Evolutionary conservation across 2,329 filamentous ascomycete species (phyloP).

Genomic region (Leptographium galeiforme): DNA sequence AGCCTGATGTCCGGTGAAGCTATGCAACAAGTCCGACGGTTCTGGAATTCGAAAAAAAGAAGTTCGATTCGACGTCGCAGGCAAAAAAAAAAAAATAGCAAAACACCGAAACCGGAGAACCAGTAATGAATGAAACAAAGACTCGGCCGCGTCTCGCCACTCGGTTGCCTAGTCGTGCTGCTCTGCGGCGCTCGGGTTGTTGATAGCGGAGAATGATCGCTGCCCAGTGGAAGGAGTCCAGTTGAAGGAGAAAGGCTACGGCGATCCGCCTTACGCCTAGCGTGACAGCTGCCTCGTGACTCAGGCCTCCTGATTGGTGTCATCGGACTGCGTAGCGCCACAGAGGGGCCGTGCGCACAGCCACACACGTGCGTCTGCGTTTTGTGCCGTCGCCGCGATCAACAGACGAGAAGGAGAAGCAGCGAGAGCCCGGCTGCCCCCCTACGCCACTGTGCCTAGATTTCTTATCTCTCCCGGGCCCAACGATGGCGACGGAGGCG

Average conservation of each 20-base stretch:
- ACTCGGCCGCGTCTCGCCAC: background rate
- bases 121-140: background rate
- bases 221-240: background rate
- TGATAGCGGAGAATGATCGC: background rate
- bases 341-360: background rate
- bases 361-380: background rate
- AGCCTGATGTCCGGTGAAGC: background rate
- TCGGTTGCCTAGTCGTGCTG: background rate
- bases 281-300: constrained; percentile 8
- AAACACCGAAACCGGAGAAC: too few relatives aligned
- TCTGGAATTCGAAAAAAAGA: too few relatives aligned
- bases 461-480: background rate
- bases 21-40: too few relatives aligned
- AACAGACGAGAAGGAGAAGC: too few relatives aligned
- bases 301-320: background rate
- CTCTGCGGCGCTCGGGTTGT: background rate
- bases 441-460: too few relatives aligned
- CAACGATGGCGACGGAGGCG: background rate
- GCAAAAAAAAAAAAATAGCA: too few relatives aligned
- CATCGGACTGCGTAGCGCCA: background rate
- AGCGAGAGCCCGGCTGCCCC: too few relatives aligned
- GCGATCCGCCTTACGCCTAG: constrained; percentile 1
- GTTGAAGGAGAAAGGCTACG: constrained; percentile 3
- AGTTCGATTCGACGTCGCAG: too few relatives aligned
- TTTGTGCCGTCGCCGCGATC: background rate